Base-by-base conservation (phyloP, 2,329 filamentous ascomycete genomes). In the Pestalotiopsis sp. region DNA sequence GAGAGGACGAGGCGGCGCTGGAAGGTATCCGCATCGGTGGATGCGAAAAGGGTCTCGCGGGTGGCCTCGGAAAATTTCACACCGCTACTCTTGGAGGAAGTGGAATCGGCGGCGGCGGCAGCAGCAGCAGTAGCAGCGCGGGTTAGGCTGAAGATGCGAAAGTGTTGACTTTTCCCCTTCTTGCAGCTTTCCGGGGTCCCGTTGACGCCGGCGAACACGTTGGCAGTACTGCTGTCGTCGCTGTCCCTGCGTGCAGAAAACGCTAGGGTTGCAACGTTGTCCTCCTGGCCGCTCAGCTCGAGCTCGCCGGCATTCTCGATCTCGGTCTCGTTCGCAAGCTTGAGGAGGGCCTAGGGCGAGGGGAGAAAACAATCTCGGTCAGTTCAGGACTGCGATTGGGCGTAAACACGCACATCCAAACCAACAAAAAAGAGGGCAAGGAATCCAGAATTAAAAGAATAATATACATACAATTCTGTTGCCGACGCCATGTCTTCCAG, bases 231-330 rank as follows among this genome's bases (percentile, higher is more conserved):
- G 65, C 83, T 84, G 80, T 83, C 87, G 74, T 86, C 90, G 65
- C 83, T 84, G 80, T 83, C 87, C 80, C 76, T 86, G 77, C 82
- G 87, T 72, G 93, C 90, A 36, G 27, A 27, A 66, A 92, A 89
- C 57, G 90, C 93, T 64, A 98, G 85, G 67, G 92, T 95, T 72
- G 92, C 94, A 69, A 97, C 93, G 68, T 92, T 97, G 81, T 98
- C 95, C 82, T 98, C 95, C 77, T 95, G 90, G 74, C 90, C 87
- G 70, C 92, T 92, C 63, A 97, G 89, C 69, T 94, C 90, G 76
- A 95, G 85, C 73, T 97, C 93, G 72, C 90, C 89, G 25, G 87
- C 83, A 73, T 91, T 83, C 71, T 90, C 86, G 64, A 93, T 83
- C 62, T 90, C 88, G 68, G 89, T 84, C 49, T 88, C 90, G 74